Base-by-base conservation (phyloP, 345 rosid genomes). In the Gossypium anomalum region DNA sequence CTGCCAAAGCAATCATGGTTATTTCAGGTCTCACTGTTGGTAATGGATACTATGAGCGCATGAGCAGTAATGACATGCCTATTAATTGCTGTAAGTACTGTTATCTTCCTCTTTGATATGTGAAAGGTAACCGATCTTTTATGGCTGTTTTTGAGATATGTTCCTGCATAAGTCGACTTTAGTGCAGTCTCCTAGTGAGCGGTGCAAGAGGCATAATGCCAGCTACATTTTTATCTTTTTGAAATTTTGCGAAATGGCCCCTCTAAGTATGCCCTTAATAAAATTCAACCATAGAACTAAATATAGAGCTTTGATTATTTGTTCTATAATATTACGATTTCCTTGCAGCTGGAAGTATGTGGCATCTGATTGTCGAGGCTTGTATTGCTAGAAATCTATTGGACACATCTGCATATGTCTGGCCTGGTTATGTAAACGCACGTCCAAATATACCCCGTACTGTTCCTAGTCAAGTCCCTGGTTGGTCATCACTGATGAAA, bases 341-440 rank as follows among this genome's bases (percentile, higher is more conserved):
- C 70, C 38, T 75, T 80, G 77, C 85, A 95, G 99, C 90, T 78
- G 99, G 99, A 72, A 91, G 91, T 84, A 78, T 95, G 99, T 85
- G 92, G 56, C 99, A 95, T 86, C 87, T 95, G 78, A 88, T 95
- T 73, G 98, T 95, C 51, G 98, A 95, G 86, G 94, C 98, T 68
- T 93, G 97, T 80, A 93, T 93, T 80, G 84, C 97, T 12, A 91
- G 98, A 84, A 88, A 93, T 83, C 74, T 95, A 72, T 79, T 95
- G 85, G 98, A 95, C 82, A 88, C 94, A 53, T 85, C 99, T 7
- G 91, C 96, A 67, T 95, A 93, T 82, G 80, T 87, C 70, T 95
- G 98, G 99, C 91, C 94, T 68, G 98, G 96, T 65, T 91, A 90
- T 63, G 93, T 89, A 77, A 85, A 59, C 79, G 84, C 82, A 52